Conservation (phyloP, 176 grass and related monocot genomes). For the Raddia guianensis region DNA sequence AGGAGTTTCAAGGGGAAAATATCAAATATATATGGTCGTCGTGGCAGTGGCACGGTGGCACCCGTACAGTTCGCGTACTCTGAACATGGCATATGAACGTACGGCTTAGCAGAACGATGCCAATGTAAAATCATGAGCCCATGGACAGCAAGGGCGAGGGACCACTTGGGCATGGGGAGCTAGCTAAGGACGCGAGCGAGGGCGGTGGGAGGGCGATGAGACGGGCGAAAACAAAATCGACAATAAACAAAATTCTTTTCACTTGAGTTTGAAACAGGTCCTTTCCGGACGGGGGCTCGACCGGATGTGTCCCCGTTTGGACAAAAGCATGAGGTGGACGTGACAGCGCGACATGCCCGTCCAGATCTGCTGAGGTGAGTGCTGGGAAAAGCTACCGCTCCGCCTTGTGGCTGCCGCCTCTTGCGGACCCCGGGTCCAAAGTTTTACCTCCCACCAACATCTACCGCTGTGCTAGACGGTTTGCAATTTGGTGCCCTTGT, state of each 20-base stretch:
- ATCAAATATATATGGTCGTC: too few species aligned
- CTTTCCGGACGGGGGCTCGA: conserved; percentile 13
- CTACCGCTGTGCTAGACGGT: too few species aligned
- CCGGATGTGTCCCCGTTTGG: conserved; percentile 11
- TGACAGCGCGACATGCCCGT: conserved; percentile 42
- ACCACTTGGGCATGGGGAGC: conserved; percentile 4
- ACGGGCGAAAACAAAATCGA: conserved; percentile 1
- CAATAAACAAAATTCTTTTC: neutral
- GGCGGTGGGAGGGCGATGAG: neutral
- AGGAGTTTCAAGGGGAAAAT: too few species aligned
- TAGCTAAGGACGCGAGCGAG: neutral
- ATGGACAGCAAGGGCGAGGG: neutral
- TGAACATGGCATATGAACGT: neutral
- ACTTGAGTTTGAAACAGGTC: conserved; percentile 8
- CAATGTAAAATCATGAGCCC: neutral
- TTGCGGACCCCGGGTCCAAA: neutral
- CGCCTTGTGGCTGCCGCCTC: neutral
- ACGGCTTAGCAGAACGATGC: neutral
- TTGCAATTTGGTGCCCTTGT: too few species aligned
- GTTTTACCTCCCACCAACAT: too few species aligned
- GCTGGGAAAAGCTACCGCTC: neutral
- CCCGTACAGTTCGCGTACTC: neutral
- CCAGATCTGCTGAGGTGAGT: conserved; percentile 8
- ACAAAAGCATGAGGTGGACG: conserved; percentile 43
- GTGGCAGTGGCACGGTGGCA: too few species aligned